Evolutionary conservation across 2,329 filamentous ascomycete genomes (phyloP).

Genomic region (Ophiostoma populinum): DNA sequence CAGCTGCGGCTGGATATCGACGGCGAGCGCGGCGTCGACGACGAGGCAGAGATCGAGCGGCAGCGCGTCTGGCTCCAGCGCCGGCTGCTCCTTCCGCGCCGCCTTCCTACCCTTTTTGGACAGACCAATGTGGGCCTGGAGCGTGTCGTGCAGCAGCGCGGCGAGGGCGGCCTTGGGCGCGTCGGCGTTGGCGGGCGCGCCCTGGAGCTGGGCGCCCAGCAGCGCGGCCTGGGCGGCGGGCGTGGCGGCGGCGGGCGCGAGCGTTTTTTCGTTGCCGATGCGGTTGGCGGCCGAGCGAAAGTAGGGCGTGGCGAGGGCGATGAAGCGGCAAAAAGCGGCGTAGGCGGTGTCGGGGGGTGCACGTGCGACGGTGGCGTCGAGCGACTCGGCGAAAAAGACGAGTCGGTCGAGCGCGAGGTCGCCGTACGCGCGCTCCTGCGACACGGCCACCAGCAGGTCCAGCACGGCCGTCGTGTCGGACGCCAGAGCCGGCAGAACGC

Average conservation of each 20-base stretch:
- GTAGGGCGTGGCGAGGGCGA: neutral
- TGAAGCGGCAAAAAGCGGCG: slow-evolving; percentile 2
- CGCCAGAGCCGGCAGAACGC: neutral
- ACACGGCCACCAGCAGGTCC: slow-evolving; percentile 29
- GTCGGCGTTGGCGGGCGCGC: neutral
- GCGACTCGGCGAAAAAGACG: slow-evolving; percentile 15
- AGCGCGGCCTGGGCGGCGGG: slow-evolving; percentile 4
- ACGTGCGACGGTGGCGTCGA: neutral
- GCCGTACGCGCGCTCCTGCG: slow-evolving; percentile 29
- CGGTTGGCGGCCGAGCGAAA: neutral
- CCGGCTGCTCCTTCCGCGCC: neutral
- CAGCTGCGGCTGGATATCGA: slow-evolving; percentile 10
- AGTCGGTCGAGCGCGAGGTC: slow-evolving; percentile 24
- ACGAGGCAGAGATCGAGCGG: slow-evolving; percentile 11
- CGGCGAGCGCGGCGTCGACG: slow-evolving; percentile 12
- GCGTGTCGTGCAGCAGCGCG: slow-evolving; percentile 1
- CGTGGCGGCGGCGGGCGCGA: neutral
- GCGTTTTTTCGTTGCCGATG: neutral
- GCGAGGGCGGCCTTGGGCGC: slow-evolving; percentile 1
- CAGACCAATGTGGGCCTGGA: slow-evolving; percentile 1
- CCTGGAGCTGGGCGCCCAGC: neutral
- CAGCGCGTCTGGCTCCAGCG: neutral
- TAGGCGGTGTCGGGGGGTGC: slow-evolving; percentile 3
- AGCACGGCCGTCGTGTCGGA: slow-evolving; percentile 19
- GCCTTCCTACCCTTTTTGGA: slow-evolving; percentile 4